Conservation (phyloP, 306 rosid species). For the Fagus crenata region DNA sequence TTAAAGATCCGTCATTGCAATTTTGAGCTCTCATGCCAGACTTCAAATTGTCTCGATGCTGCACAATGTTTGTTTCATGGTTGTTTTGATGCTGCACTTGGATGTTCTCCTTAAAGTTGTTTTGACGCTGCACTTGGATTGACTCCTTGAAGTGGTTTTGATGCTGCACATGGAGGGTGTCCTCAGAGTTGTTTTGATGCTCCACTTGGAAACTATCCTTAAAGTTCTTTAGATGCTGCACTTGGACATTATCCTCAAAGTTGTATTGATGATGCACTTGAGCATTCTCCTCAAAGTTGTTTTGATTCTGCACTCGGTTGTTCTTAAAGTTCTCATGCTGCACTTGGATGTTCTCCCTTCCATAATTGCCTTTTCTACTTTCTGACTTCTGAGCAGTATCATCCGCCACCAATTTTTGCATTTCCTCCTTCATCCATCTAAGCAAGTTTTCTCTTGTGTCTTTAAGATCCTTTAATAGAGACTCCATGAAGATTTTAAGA, state of each 20-base stretch:
- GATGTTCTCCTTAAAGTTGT: not conserved
- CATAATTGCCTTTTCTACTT: conserved; percentile 1
- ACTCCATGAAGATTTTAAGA: conserved; percentile 25
- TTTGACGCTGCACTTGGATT: not conserved
- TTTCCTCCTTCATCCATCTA: conserved; percentile 36
- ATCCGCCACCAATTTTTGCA: conserved; percentile 25
- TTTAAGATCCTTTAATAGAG: conserved; percentile 37
- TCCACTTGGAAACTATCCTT: conserved; percentile 10
- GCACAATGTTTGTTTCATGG: not conserved
- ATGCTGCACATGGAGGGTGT: not conserved
- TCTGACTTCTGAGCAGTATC: not conserved
- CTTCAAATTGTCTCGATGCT: conserved; percentile 18
- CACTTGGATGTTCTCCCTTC: not conserved
- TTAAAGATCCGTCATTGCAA: conserved; percentile 12
- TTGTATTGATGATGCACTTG: not conserved
- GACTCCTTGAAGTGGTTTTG: conserved; percentile 2
- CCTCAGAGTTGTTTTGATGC: not conserved
- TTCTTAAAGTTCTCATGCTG: conserved; percentile 5
- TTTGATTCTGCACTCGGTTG: not conserved
- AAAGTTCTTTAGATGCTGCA: not conserved
- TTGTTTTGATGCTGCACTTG: conserved; percentile 13
- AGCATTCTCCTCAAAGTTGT: conserved; percentile 8
- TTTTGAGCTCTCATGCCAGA: not conserved
- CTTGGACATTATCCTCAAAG: not conserved
- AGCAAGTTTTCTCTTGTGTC: conserved; percentile 25